These are phyloP conservation scores for Chlamydomonas schloesseri DNA, from an alignment of 139 green algal genomes.

Conservation along the genomic window DNA sequence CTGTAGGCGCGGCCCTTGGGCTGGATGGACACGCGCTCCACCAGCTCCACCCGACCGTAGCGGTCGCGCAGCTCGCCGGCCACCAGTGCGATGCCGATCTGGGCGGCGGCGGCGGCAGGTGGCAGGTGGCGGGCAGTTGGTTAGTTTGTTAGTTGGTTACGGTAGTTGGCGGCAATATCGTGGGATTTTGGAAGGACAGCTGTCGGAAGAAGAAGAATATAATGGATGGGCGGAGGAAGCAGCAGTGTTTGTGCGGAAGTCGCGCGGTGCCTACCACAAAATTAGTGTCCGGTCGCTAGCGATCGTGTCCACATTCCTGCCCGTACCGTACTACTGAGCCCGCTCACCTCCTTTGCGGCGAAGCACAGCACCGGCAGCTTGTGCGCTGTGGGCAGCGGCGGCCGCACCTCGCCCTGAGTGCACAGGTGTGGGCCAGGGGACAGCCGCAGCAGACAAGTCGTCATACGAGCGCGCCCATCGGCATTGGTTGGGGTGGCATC, in stretches of 20 bases:
- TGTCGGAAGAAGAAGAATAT: no score
- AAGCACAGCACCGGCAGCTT: slow-evolving; percentile 60
- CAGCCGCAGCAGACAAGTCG: no score
- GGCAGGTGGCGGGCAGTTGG: neutral
- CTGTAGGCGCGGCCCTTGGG: slow-evolving; percentile 71
- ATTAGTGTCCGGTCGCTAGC: no score
- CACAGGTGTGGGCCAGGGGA: no score
- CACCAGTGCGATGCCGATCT: slow-evolving; percentile 78
- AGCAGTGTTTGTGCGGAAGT: no score
- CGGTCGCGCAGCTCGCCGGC: slow-evolving; percentile 72
- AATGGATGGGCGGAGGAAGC: no score
- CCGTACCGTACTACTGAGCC: no score
- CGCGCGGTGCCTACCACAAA: no score
- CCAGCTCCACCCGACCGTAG: slow-evolving; percentile 68
- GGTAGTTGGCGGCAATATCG: no score
- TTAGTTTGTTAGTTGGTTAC: neutral
- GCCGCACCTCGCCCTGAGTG: slow-evolving; percentile 79
- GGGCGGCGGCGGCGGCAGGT: slow-evolving; percentile 44
- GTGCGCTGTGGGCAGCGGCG: slow-evolving; percentile 67
- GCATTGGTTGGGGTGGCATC: no score
- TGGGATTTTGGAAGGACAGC: neutral
- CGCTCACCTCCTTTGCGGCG: slow-evolving; percentile 25
- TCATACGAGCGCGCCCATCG: no score
- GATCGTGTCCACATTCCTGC: no score
- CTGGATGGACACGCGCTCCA: slow-evolving; percentile 86